Percentiles rank a stretch among this genome's conserved stretches.
Conservation (phyloP, 148 eudicot genomes). For the Fallopia convolvulus region DNA sequence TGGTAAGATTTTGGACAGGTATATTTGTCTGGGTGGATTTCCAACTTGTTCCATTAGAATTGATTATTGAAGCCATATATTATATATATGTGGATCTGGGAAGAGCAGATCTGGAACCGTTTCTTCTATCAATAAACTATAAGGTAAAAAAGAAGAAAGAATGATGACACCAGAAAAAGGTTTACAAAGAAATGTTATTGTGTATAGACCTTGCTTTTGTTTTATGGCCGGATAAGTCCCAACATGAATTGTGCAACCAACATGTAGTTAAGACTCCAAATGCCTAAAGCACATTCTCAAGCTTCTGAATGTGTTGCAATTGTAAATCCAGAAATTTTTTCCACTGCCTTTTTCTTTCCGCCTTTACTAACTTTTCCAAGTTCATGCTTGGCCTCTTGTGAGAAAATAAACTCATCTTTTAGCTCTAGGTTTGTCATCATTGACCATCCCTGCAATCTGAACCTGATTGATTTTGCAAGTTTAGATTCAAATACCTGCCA, state of each 20-base stretch:
- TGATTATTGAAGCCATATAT: not conserved
- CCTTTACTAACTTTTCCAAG: no score
- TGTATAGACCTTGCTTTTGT: not conserved
- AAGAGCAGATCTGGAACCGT: not conserved
- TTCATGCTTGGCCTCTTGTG: no score
- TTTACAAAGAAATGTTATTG: not conserved
- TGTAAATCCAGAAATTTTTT: not conserved
- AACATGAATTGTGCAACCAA: not conserved
- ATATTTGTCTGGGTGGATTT: not conserved
- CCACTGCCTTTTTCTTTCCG: no score
- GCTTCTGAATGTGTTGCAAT: not conserved
- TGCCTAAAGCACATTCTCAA: not conserved
- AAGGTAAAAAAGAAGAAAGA: not conserved
- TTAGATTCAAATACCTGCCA: not conserved
- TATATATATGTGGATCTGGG: not conserved
- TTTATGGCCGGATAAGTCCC: no score
- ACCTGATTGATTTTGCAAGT: not conserved
- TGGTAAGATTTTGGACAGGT: not conserved
- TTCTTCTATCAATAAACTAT: not conserved
- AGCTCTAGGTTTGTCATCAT: not conserved
- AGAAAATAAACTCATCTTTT: no score
- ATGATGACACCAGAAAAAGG: not conserved
- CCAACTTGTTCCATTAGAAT: not conserved
- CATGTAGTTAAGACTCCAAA: not conserved
- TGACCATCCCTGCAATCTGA: not conserved